These are phyloP conservation scores for Dimargaris cristalligena DNA, from an alignment of 192 early-diverging fungal genomes.

Conservation along the genomic window DNA sequence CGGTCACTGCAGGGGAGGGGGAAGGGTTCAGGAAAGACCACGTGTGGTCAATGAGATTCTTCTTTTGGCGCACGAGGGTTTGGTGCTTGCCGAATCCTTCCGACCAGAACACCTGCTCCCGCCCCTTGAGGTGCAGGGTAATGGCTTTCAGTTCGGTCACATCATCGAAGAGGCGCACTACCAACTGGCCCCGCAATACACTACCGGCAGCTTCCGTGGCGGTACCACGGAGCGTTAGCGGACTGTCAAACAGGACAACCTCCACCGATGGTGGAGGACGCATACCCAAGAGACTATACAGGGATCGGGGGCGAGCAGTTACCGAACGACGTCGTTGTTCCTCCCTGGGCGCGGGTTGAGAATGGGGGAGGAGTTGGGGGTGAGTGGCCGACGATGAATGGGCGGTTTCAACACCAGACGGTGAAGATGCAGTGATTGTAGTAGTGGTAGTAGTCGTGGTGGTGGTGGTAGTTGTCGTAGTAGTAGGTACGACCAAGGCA, in stretches of 20 bases:
- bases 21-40: slow-evolving; percentile 29
- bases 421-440: neutral
- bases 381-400: too few species aligned
- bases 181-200: slow-evolving; percentile 33
- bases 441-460: neutral
- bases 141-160: slow-evolving; percentile 33
- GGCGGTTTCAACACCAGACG: too few species aligned
- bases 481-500: neutral
- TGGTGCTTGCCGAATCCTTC: slow-evolving; percentile 15
- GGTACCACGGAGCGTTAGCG: slow-evolving; percentile 16
- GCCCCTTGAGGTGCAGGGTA: slow-evolving; percentile 28
- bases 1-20: neutral
- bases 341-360: too few species aligned
- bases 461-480: neutral
- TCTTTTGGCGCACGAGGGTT: slow-evolving; percentile 15
- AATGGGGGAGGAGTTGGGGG: too few species aligned
- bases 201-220: slow-evolving; percentile 23
- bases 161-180: slow-evolving; percentile 26
- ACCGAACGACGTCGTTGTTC: too few species aligned
- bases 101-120: slow-evolving; percentile 22
- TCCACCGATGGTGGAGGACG: neutral
- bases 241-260: slow-evolving; percentile 7
- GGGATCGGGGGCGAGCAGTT: neutral
- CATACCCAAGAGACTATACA: neutral
- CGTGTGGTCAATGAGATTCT: slow-evolving; percentile 26